Conservation (phyloP, 768 basidiomycete genomes). For the Leucocoprinus leucothites region DNA sequence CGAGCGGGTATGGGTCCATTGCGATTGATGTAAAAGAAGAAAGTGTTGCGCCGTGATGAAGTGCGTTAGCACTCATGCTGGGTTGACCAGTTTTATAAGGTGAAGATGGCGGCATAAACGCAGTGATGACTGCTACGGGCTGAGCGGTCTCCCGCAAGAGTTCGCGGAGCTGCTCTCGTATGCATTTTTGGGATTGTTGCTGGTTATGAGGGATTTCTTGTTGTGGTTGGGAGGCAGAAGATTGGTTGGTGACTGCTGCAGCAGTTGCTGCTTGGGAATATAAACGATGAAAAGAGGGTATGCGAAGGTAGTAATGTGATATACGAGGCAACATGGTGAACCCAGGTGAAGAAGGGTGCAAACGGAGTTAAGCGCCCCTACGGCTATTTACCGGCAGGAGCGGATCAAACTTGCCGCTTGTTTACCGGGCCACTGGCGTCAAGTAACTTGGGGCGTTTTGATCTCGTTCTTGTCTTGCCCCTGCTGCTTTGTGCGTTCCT, state of each 20-base stretch:
- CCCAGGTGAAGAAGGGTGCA: too few relatives aligned
- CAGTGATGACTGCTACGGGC: conserved; percentile 84
- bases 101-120: conserved; percentile 45
- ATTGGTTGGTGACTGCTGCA: not conserved
- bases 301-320: not conserved
- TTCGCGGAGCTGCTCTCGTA: conserved; percentile 37
- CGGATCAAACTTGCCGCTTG: too few relatives aligned
- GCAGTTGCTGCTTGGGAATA: conserved; percentile 3
- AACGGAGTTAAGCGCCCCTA: too few relatives aligned
- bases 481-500: too few relatives aligned
- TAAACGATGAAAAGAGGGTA: not conserved
- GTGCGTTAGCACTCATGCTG: not conserved
- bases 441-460: too few relatives aligned
- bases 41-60: conserved; percentile 85
- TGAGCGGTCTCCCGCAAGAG: conserved; percentile 78
- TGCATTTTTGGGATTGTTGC: conserved; percentile 9
- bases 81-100: not conserved
- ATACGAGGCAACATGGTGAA: not conserved
- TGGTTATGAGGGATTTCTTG: not conserved
- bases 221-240: not conserved
- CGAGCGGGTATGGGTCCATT: conserved; percentile 82
- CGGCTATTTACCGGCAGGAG: too few relatives aligned
- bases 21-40: conserved; percentile 93
- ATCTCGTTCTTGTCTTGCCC: too few relatives aligned
- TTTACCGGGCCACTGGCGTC: too few relatives aligned